A percentile compares a stretch with the other conserved stretches of the same genome.
Conservation (phyloP, 2,329 filamentous ascomycete species). For the Aureobasidium sp. region DNA sequence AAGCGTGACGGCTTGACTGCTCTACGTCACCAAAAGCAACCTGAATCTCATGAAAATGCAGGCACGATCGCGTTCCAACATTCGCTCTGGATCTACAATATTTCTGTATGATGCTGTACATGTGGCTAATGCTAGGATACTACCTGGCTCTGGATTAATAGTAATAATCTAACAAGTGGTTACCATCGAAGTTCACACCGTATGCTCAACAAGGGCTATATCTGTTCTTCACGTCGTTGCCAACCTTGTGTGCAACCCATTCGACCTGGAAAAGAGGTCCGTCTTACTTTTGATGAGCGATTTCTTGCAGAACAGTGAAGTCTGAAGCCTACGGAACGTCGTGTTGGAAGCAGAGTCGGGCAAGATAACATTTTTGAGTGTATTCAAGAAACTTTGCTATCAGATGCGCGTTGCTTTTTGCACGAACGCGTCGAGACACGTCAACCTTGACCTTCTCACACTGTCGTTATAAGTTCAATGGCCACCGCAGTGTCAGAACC, state of each 20-base stretch:
- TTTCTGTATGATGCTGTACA: no score
- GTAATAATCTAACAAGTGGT: neutral
- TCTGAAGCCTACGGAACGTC: neutral
- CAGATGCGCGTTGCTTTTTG: neutral
- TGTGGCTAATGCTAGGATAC: neutral
- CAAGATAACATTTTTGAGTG: neutral
- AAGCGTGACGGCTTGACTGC: conserved; percentile 10
- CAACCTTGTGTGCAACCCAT: neutral
- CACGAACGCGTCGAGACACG: conserved; percentile 13
- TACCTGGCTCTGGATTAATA: neutral
- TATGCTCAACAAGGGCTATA: neutral
- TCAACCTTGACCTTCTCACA: neutral
- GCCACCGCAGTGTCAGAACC: neutral
- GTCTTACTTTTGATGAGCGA: neutral
- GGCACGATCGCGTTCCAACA: neutral
- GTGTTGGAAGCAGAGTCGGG: neutral
- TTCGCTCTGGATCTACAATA: neutral
- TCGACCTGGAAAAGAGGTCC: neutral
- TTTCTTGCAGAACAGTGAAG: neutral
- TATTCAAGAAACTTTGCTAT: neutral
- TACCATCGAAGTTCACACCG: neutral
- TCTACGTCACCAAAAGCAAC: neutral
- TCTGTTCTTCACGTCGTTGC: neutral
- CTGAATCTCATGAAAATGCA: neutral
- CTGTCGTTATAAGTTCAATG: neutral